These are phyloP conservation scores for Ascochyta koolunga DNA, from an alignment of 2,329 filamentous ascomycete genomes.

Conservation along the genomic window DNA sequence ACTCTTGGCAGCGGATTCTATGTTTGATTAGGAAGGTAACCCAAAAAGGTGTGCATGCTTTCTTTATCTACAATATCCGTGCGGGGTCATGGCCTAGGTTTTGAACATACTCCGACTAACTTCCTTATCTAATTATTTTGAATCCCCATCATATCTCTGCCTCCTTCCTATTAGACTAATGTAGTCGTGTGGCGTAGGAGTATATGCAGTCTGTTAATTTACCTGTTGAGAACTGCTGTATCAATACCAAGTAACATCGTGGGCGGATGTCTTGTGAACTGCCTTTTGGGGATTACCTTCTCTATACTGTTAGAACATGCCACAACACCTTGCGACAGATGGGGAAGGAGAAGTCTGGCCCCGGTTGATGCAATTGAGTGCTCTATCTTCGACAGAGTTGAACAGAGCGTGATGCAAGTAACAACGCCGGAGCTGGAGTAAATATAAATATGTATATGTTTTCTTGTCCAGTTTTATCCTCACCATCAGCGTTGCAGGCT, in stretches of 20 bases:
- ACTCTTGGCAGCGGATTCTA: constrained; percentile 20
- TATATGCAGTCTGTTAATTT: constrained; percentile 12
- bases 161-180: constrained; percentile 30
- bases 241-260: constrained; percentile 16
- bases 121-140: constrained; percentile 14
- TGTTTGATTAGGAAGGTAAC: constrained; percentile 30
- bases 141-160: constrained; percentile 17
- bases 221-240: constrained; percentile 12
- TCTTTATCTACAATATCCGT: constrained; percentile 19
- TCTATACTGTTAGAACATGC: constrained; percentile 16
- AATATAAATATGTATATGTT: constrained; percentile 28
- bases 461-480: constrained; percentile 2
- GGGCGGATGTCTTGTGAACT: constrained; percentile 20
- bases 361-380: constrained; percentile 10
- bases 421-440: constrained; percentile 2
- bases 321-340: constrained; percentile 17
- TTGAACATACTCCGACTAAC: constrained; percentile 12
- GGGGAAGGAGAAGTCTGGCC: constrained; percentile 23
- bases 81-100: constrained; percentile 13
- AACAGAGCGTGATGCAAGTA: constrained; percentile 8
- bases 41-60: constrained; percentile 22
- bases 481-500: constrained; percentile 22
- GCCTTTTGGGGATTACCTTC: constrained; percentile 23
- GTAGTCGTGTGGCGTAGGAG: constrained; percentile 13
- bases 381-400: constrained; percentile 9